Base-by-base conservation (phyloP, 768 basidiomycete genomes). In the Mycena filopes region DNA sequence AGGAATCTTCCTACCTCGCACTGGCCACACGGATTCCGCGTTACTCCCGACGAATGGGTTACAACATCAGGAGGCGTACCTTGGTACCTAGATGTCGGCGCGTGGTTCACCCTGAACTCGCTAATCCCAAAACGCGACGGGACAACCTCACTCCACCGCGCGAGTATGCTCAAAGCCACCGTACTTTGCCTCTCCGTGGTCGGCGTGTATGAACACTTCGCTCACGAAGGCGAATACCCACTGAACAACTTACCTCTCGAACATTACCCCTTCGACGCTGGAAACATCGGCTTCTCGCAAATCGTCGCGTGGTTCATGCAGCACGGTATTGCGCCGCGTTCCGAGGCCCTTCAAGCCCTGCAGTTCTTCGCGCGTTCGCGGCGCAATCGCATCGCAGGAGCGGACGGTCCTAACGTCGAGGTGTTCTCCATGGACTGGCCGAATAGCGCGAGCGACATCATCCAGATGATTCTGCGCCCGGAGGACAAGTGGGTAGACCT, bases 91-190 rank as follows among this genome's bases (percentile, higher is more conserved):
- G 55, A 57, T 20, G 45, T 57, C 20, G 33, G 12, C 13, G 43
- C 43, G 1, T 57, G 55, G 55, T 33, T 31, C 45, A 57, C 55
- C 4, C 20, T 57, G 4, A 47, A 47, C 45, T 42, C 55, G 3
- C 31, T 57, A 4, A 21, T 20, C 6, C 55, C 55, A 4, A 31
- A 4, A 9, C 55, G 40, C 28, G 15, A 31, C 2, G 5, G 18
- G 2, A 11, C 36, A 13, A 3, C 23, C 8, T 56, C 55, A 12
- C 8, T 36, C 15, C 26, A 56, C 12, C 42, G 42, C 26, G 25
- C 55, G 18, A 10, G 5, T 4, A 29, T 56, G 28, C 11, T 45
- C 6, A n/a, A 16, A 2, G 9, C 21, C 28, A 10, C n/a, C 40
- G 18, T 55, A 4, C 41, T 7, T n/a, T 4, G 43, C 3, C 55